phyloP scores from a whole-genome alignment of 2,329 filamentous ascomycete genomes.

The Aureobasidium sp. region DNA sequence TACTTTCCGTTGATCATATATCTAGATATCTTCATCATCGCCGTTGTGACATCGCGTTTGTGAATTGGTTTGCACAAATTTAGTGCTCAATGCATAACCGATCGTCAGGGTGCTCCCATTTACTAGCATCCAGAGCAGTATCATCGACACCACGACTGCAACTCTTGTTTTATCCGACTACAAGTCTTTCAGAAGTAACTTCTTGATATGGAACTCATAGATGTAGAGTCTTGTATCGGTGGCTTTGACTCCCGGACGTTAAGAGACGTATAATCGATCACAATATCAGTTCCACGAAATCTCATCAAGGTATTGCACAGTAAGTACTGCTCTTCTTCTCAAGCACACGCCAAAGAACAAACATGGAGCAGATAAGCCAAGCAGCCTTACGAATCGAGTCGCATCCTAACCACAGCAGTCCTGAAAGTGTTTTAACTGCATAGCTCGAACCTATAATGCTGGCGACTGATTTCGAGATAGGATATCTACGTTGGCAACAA shows the following conservation, averaged over 20 bases:
- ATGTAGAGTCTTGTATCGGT: no score
- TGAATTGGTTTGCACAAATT: background rate
- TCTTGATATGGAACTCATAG: no score
- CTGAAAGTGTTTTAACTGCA: no score
- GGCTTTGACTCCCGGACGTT: no score
- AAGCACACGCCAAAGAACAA: no score
- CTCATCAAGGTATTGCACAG: no score
- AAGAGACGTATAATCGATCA: no score
- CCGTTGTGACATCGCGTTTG: background rate
- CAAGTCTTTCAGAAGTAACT: background rate
- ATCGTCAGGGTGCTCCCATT: background rate
- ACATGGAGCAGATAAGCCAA: no score
- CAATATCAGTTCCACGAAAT: no score
- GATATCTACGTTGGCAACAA: background rate
- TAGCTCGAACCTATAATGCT: background rate
- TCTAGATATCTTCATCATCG: background rate
- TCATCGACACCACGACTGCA: background rate
- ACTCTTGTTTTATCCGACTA: fast-evolving
- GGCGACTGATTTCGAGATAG: background rate
- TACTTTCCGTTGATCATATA: background rate
- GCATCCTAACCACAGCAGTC: no score
- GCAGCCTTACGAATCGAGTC: no score
- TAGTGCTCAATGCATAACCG: background rate
- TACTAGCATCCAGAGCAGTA: background rate
- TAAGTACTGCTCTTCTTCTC: no score